Evolutionary conservation across 352 stramenopile species (phyloP).

Genomic region (Pythium utonaiense): DNA sequence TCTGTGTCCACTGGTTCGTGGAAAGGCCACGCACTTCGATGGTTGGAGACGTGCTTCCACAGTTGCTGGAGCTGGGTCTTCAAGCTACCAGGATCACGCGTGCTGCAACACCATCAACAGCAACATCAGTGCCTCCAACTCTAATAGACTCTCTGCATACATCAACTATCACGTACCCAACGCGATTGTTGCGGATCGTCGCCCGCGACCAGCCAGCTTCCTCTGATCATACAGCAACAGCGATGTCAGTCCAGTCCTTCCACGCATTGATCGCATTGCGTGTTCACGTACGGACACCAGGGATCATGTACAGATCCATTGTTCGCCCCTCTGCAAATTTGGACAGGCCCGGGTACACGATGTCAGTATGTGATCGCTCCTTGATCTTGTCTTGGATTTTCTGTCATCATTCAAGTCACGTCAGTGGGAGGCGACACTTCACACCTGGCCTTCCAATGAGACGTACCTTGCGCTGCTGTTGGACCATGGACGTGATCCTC

Average conservation of each 20-base stretch:
- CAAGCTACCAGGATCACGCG: constrained; percentile 71
- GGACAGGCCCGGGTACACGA: constrained; percentile 69
- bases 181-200: constrained; percentile 82
- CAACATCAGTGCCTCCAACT: not conserved
- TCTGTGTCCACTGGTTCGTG: constrained; percentile 94
- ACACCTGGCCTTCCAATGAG: not conserved
- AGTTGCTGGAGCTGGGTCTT: constrained; percentile 86
- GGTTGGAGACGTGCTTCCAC: constrained; percentile 89
- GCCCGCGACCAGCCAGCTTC: constrained; percentile 84
- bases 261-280: not conserved
- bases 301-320: constrained; percentile 87
- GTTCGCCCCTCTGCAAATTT: constrained; percentile 75
- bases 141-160: too few species aligned
- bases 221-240: constrained; percentile 33
- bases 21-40: constrained; percentile 97
- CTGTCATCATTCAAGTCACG: constrained; percentile 27
- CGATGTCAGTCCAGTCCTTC: not conserved
- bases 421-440: not conserved
- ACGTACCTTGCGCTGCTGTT: constrained; percentile 90
- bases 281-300: constrained; percentile 73
- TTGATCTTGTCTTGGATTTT: constrained; percentile 84
- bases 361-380: constrained; percentile 61
- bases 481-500: constrained; percentile 93
- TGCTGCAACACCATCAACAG: constrained; percentile 29
- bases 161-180: constrained; percentile 41